Base-by-base conservation (phyloP, 768 basidiomycete species). In the Mycena rosella region DNA sequence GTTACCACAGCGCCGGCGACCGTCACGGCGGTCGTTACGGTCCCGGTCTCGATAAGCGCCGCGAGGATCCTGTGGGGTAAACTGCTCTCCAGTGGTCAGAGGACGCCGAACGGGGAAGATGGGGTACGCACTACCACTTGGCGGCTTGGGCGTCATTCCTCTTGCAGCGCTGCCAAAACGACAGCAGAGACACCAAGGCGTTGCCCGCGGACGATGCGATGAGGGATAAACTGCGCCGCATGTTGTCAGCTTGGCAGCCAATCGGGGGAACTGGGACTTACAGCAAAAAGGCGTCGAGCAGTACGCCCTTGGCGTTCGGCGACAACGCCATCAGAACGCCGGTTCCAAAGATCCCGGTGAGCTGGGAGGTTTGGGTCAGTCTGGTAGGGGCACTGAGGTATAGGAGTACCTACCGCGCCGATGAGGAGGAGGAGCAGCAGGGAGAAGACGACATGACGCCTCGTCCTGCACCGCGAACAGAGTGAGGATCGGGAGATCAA, bases 261-360 rank as follows among this genome's bases (percentile, higher is more conserved):
- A 42, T 20, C 7, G 44, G 38, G 29, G 6, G 10, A 26, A 22
- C 3, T 32, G 14, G 40, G 7, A 59, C 69, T 40, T n/a, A 63
- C 69, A 49, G 49, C 13, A 62, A 18, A 17, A 70, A 63, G 3
- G 30, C 29, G 27, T 27, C 24, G 22, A 29, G 20, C 17, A 63
- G n/a, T 20, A 20, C n/a, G 11, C 42, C 14, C 55, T 61, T 4
- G 8, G 11, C 32, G 7, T 34, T 26, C 59, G 44, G 26, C 0
- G 51, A 36, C 40, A 67, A 40, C n/a, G 36, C 36, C 60, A 67
- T 58, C 14, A 70, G 29, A 36, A 62, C 47, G 13, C 60, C 64
- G 42, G 40, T 17, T 26, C 60, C 69, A 27, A 70, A 38, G 24
- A 59, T 66, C 5, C 69, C 69, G 13, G 60, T 53, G 24, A 65